These are phyloP conservation scores for Penicillium atrosanguineum DNA, from an alignment of 495 filamentous ascomycete species.

Conservation along the genomic window DNA sequence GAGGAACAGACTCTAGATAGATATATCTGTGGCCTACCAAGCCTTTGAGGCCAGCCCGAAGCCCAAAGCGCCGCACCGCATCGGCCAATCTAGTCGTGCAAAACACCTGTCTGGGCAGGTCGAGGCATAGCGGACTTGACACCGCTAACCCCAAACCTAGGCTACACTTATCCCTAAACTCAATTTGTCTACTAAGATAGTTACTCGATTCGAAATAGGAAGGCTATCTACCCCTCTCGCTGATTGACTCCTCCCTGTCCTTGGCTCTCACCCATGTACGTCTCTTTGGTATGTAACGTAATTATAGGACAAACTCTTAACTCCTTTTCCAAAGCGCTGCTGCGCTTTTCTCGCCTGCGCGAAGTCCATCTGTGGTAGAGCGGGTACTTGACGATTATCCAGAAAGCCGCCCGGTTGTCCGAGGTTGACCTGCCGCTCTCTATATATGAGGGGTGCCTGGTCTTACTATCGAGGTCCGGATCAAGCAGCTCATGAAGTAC, in stretches of 20 bases:
- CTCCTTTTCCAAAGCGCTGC: conserved; percentile 48
- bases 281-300: too few species aligned
- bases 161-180: conserved; percentile 4
- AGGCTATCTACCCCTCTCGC: background rate
- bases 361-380: conserved; percentile 25
- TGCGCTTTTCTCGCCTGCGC: conserved; percentile 33
- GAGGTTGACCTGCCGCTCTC: background rate
- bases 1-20: background rate
- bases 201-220: background rate
- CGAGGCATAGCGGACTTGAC: conserved; percentile 6
- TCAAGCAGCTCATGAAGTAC: conserved; percentile 25
- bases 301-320: conserved; percentile 40
- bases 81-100: background rate
- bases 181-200: background rate
- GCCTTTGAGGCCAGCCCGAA: background rate
- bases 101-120: background rate
- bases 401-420: conserved; percentile 28
- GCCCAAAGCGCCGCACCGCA: background rate
- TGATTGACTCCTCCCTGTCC: background rate
- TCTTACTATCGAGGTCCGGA: conserved; percentile 21
- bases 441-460: background rate
- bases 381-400: conserved; percentile 29
- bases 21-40: too few species aligned
- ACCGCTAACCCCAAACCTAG: conserved; percentile 7
- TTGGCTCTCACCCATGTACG: background rate